These are phyloP conservation scores for Fusarium sp. DNA, from an alignment of 2,329 filamentous ascomycete species.

Conservation along the genomic window DNA sequence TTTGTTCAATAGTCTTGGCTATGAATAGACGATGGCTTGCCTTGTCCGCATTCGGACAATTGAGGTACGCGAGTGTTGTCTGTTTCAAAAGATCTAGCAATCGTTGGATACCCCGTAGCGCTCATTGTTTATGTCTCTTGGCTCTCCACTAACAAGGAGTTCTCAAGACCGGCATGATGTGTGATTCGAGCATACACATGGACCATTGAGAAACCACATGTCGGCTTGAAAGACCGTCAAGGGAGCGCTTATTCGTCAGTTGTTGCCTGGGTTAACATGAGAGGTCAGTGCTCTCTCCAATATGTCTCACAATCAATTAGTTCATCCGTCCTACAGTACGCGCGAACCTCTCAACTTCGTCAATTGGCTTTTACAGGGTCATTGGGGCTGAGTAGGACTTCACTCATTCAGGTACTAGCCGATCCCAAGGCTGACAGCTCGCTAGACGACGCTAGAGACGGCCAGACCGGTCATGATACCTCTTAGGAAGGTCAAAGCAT, in stretches of 20 bases:
- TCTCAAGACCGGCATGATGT: neutral
- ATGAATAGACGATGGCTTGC: neutral
- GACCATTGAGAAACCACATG: neutral
- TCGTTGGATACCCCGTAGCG: neutral
- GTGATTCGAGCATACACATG: neutral
- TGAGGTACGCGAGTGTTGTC: neutral
- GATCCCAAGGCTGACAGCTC: neutral
- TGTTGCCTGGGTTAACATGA: neutral
- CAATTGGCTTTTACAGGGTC: neutral
- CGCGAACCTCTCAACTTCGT: neutral
- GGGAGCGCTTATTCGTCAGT: neutral
- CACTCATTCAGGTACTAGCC: neutral
- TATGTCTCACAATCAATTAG: neutral
- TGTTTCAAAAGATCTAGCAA: neutral
- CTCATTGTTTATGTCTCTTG: neutral
- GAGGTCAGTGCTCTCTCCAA: neutral
- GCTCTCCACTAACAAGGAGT: neutral
- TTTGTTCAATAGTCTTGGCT: neutral
- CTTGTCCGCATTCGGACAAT: neutral
- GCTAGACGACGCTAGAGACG: neutral
- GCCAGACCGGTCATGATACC: neutral
- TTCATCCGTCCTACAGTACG: neutral
- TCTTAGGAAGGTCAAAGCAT: neutral
- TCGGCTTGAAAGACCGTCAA: neutral
- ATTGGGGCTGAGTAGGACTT: neutral